Percentiles rank a stretch among this genome's conserved stretches.
Evolutionary conservation across 1,284 basidiomycete species (phyloP).

Genomic region (Naganishia sp.): DNA sequence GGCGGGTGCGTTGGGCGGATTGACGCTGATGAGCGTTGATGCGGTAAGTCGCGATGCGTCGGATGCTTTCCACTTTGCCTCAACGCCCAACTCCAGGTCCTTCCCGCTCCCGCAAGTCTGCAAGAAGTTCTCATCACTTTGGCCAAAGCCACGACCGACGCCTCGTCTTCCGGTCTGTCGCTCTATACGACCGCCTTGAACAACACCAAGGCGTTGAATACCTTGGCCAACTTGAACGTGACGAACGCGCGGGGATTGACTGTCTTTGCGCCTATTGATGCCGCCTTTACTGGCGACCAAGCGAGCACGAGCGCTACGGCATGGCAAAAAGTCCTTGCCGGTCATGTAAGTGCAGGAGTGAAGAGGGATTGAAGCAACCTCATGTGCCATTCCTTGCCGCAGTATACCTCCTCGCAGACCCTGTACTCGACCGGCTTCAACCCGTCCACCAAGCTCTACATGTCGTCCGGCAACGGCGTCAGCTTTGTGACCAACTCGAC

Average conservation of each 20-base stretch:
- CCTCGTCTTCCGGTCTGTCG: constrained; percentile 27
- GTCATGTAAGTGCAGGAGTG: constrained; percentile 40
- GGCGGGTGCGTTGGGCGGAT: constrained; percentile 36
- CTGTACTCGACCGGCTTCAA: constrained; percentile 41
- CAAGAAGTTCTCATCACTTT: constrained; percentile 36
- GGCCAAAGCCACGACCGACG: constrained; percentile 27
- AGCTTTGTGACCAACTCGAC: constrained; percentile 37
- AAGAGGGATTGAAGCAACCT: background rate
- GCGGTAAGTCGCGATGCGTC: constrained; percentile 37
- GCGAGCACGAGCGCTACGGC: constrained; percentile 24
- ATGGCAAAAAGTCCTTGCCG: constrained; percentile 36
- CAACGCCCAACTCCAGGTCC: constrained; percentile 20
- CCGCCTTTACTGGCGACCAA: constrained; percentile 38
- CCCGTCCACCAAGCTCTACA: constrained; percentile 36
- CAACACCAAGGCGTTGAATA: constrained; percentile 35
- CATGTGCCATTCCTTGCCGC: background rate
- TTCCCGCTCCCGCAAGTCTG: constrained; percentile 23
- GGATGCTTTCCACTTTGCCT: background rate
- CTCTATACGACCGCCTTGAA: constrained; percentile 41
- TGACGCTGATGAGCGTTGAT: constrained; percentile 38
- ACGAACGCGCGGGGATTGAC: constrained; percentile 42
- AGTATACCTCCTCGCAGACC: constrained; percentile 45
- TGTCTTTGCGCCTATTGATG: constrained; percentile 48
- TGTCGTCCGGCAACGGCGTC: constrained; percentile 40
- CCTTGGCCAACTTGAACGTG: constrained; percentile 27